Percentiles rank a stretch among this genome's conserved stretches.
Evolutionary conservation across 208 protist species (phyloP).

Genomic region (Acanthamoeba lenticulata): DNA sequence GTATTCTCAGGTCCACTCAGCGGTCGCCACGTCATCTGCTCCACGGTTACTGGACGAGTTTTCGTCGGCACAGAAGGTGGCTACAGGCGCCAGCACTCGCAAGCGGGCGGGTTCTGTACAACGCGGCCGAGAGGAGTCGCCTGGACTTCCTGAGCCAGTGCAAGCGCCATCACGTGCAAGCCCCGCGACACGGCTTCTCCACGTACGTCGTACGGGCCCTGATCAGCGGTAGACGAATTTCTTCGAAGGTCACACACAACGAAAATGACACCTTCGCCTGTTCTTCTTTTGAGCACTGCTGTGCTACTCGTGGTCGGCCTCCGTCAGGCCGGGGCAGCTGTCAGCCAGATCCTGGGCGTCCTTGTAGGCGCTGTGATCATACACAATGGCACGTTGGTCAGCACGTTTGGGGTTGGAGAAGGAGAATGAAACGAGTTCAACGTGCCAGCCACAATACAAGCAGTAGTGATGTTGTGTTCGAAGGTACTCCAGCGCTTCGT

Average conservation of each 20-base stretch:
- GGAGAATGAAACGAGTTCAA: not conserved
- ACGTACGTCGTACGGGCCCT: too few relatives aligned
- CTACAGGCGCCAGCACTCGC: too few relatives aligned
- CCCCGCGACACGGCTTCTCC: too few relatives aligned
- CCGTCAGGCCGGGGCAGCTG: not conserved
- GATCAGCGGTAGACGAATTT: too few relatives aligned
- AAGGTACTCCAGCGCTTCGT: not conserved
- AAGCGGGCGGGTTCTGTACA: too few relatives aligned
- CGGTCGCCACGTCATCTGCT: not conserved
- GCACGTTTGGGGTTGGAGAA: not conserved
- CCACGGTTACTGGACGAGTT: not conserved
- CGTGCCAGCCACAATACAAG: conserved; percentile 45
- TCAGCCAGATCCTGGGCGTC: not conserved
- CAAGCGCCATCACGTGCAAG: too few relatives aligned
- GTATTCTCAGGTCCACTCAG: too few relatives aligned
- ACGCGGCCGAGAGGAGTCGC: too few relatives aligned
- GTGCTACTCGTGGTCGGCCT: conserved; percentile 6
- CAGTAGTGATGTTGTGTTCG: not conserved
- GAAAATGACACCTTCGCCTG: too few relatives aligned
- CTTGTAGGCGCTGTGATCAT: not conserved
- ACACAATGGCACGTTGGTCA: too few relatives aligned
- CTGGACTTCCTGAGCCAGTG: too few relatives aligned
- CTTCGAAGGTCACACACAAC: too few relatives aligned
- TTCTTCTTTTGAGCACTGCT: not conserved
- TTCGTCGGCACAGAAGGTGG: not conserved